A percentile compares a stretch with the other conserved stretches of the same genome.
Conservation (phyloP, 2,329 filamentous ascomycete species). For the Penicillium sp. region DNA sequence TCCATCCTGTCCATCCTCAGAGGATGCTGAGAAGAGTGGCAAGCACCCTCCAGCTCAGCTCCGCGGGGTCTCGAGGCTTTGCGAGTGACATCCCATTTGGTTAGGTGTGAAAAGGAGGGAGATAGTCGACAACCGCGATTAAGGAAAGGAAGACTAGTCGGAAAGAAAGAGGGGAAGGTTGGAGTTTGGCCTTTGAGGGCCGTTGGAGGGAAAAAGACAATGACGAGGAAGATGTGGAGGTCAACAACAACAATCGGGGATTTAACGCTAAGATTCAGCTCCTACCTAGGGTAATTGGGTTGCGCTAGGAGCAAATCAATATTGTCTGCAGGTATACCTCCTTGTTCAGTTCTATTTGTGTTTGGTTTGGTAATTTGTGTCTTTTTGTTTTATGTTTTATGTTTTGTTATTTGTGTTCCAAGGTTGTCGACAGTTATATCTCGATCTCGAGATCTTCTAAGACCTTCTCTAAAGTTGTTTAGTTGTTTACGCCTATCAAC, state of each 20-base stretch:
- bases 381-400: neutral
- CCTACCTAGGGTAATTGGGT: slow-evolving; percentile 11
- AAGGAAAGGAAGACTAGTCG: slow-evolving; percentile 1
- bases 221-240: slow-evolving; percentile 12
- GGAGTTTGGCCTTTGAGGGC: slow-evolving; percentile 2
- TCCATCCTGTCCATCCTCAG: slow-evolving; percentile 41
- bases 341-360: neutral
- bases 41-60: slow-evolving; percentile 32
- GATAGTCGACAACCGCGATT: neutral
- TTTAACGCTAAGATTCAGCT: slow-evolving; percentile 14
- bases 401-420: neutral
- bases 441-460: neutral
- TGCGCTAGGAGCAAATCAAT: slow-evolving; percentile 21
- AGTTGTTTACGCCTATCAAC: neutral
- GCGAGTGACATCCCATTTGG: slow-evolving; percentile 33
- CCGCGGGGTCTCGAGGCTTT: slow-evolving; percentile 28
- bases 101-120: slow-evolving; percentile 18
- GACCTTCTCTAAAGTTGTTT: neutral
- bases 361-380: too few species aligned
- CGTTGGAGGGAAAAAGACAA: slow-evolving; percentile 5
- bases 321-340: neutral
- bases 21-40: slow-evolving; percentile 26
- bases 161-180: neutral
- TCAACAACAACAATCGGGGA: slow-evolving; percentile 20
- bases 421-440: neutral